Conservation (phyloP, 2,329 filamentous ascomycete genomes). For the Aspergillus clavatus region DNA sequence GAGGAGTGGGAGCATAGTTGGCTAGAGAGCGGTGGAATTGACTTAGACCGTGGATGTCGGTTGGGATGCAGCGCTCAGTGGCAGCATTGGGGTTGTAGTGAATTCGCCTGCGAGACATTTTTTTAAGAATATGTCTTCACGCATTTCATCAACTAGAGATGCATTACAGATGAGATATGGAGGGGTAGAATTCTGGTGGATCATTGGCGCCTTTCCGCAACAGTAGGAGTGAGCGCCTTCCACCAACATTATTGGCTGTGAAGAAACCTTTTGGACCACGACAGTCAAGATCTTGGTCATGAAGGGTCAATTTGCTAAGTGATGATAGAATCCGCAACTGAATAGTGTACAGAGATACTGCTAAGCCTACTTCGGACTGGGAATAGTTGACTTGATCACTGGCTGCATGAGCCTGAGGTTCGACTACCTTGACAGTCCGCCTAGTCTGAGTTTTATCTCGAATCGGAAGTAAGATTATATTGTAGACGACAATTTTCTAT, state of each 20-base stretch:
- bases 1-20: slow-evolving; percentile 51
- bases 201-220: background rate
- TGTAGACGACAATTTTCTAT: too few relatives aligned
- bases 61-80: slow-evolving; percentile 11
- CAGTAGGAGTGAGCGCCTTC: slow-evolving; percentile 12
- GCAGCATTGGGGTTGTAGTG: slow-evolving; percentile 23
- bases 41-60: slow-evolving; percentile 10
- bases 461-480: too few relatives aligned
- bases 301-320: too few relatives aligned
- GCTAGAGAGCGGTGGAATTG: slow-evolving; percentile 57
- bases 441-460: too few relatives aligned
- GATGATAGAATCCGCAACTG: too few relatives aligned
- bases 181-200: background rate
- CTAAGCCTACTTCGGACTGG: too few relatives aligned
- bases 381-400: too few relatives aligned
- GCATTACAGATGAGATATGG: background rate
- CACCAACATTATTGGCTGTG: slow-evolving; percentile 9
- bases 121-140: background rate
- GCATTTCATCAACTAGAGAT: background rate
- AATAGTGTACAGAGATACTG: too few relatives aligned
- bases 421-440: too few relatives aligned
- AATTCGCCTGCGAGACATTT: slow-evolving; percentile 20
- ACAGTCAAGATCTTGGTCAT: too few relatives aligned
- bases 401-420: too few relatives aligned
- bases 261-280: too few relatives aligned